Evolutionary conservation across 768 basidiomycete genomes (phyloP).

Genomic region (Termitomyces sp.): DNA sequence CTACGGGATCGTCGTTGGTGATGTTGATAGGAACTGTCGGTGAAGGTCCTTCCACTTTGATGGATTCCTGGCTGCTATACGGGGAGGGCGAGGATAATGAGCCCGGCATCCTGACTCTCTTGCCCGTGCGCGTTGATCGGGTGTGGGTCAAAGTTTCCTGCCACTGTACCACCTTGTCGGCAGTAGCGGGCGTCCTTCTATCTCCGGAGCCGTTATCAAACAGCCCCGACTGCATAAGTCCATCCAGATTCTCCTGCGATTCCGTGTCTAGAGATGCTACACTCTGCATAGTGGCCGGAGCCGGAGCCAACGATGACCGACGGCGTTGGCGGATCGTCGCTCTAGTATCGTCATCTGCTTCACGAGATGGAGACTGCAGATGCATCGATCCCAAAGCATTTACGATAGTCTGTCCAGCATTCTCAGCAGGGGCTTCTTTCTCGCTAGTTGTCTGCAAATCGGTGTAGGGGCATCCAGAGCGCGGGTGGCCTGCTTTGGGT

Average conservation of each 20-base stretch:
- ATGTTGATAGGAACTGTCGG: not conserved
- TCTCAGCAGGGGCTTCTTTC: constrained; percentile 5
- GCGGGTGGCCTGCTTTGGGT: constrained; percentile 58
- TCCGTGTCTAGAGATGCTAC: constrained; percentile 52
- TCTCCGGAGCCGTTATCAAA: constrained; percentile 25
- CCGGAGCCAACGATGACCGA: constrained; percentile 27
- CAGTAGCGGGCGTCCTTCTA: constrained; percentile 22
- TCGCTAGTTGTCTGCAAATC: constrained; percentile 25
- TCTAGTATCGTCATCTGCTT: constrained; percentile 32
- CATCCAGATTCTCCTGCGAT: constrained; percentile 45
- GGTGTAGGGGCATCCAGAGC: constrained; percentile 55
- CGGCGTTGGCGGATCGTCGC: constrained; percentile 31
- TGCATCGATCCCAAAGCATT: constrained; percentile 48
- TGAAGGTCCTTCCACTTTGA: constrained; percentile 7
- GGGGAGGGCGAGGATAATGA: constrained; percentile 51
- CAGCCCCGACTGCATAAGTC: constrained; percentile 43
- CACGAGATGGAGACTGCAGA: constrained; percentile 28
- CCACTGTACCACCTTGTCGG: constrained; percentile 36
- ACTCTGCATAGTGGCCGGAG: constrained; percentile 34
- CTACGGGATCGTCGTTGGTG: not conserved
- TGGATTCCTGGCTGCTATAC: constrained; percentile 34
- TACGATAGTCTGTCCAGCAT: constrained; percentile 29
- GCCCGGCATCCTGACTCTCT: constrained; percentile 49
- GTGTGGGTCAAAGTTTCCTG: constrained; percentile 28
- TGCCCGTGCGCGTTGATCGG: constrained; percentile 22